A percentile compares a stretch with the other conserved stretches of the same genome.
Evolutionary conservation across 495 filamentous ascomycete species (phyloP).

Genomic region (Trichoderma orchidacearum): DNA sequence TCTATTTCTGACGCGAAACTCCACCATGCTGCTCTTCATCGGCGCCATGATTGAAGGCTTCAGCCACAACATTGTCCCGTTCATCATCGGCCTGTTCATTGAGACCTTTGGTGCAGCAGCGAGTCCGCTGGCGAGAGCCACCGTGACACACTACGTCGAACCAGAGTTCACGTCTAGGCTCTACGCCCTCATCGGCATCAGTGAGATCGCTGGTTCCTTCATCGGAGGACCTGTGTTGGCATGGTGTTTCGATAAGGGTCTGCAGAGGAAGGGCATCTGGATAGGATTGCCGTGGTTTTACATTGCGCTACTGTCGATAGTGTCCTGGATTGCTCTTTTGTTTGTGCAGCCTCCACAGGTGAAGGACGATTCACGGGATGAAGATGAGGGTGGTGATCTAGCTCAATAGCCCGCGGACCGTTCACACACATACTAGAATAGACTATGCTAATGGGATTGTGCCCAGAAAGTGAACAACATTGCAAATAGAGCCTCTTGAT

Average conservation of each 20-base stretch:
- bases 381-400: background rate
- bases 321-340: constrained; percentile 26
- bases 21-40: constrained; percentile 24
- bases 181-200: constrained; percentile 41
- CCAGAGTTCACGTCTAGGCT: constrained; percentile 40
- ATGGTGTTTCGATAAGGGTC: constrained; percentile 35
- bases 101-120: constrained; percentile 42
- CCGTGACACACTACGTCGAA: constrained; percentile 38
- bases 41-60: constrained; percentile 10
- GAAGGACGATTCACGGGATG: background rate
- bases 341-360: constrained; percentile 19
- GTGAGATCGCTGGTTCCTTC: constrained; percentile 40
- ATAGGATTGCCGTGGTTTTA: constrained; percentile 41
- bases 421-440: no score
- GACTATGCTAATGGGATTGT: no score
- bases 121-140: constrained; percentile 23
- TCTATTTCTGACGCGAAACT: constrained; percentile 34
- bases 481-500: background rate
- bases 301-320: constrained; percentile 25
- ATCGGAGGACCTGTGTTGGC: constrained; percentile 40
- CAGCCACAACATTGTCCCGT: constrained; percentile 29
- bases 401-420: no score
- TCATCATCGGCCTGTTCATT: constrained; percentile 34
- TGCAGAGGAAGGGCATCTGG: constrained; percentile 36
- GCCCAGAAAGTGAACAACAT: background rate